Percentiles rank a stretch among this genome's conserved stretches.
Evolutionary conservation across 1,139 yeast species (phyloP).

Genomic region (Lodderomyces oxycetoniae): DNA sequence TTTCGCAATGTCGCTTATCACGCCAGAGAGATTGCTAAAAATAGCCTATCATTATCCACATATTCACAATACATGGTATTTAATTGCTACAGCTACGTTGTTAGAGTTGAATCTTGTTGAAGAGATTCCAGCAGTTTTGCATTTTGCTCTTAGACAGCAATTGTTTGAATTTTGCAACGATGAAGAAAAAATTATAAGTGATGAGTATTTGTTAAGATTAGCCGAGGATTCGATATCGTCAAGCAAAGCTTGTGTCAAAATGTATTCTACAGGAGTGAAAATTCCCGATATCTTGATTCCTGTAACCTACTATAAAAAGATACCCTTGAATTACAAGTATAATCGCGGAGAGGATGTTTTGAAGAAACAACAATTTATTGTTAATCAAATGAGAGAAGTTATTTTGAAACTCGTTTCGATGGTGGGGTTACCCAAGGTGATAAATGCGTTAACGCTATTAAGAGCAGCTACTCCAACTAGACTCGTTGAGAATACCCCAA

Average conservation of each 20-base stretch:
- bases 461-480: slow-evolving; percentile 58
- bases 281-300: slow-evolving; percentile 43
- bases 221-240: slow-evolving; percentile 35
- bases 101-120: slow-evolving; percentile 79
- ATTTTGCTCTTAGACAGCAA: slow-evolving; percentile 62
- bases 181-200: slow-evolving; percentile 17
- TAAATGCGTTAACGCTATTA: slow-evolving; percentile 66
- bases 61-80: slow-evolving; percentile 59
- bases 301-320: slow-evolving; percentile 32
- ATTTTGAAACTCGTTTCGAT: slow-evolving; percentile 71
- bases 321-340: slow-evolving; percentile 36
- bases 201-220: slow-evolving; percentile 21
- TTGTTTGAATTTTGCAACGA: slow-evolving; percentile 16
- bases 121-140: slow-evolving; percentile 71
- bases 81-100: slow-evolving; percentile 72
- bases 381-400: slow-evolving; percentile 67
- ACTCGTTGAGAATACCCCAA: slow-evolving; percentile 25
- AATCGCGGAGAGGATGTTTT: slow-evolving; percentile 27
- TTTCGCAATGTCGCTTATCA: slow-evolving; percentile 35
- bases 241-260: slow-evolving; percentile 32
- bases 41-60: slow-evolving; percentile 51
- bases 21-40: slow-evolving; percentile 57
- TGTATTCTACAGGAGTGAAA: slow-evolving; percentile 38
- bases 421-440: slow-evolving; percentile 81
- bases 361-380: slow-evolving; percentile 35